These are phyloP conservation scores for Ricinus communis DNA, from an alignment of 345 rosid genomes.

Conservation along the genomic window DNA sequence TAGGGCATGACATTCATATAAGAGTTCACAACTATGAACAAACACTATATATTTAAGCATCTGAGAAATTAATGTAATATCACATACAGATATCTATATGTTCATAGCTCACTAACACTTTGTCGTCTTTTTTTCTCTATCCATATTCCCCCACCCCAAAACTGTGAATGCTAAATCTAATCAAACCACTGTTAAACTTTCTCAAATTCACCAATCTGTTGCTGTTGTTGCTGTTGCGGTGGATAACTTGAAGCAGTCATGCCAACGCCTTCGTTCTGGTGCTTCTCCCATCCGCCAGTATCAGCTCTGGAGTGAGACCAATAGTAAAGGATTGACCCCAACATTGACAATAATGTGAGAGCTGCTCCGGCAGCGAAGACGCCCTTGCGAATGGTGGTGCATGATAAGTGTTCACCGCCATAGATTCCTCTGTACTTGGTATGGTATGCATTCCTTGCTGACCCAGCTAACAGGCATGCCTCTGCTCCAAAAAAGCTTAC, in stretches of 20 bases:
- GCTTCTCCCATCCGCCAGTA: constrained; percentile 96
- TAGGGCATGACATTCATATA: not conserved
- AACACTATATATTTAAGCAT: not conserved
- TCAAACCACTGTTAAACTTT: constrained; percentile 38
- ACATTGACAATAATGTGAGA: constrained; percentile 66
- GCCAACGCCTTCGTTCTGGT: constrained; percentile 72
- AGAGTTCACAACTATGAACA: not conserved
- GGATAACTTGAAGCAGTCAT: constrained; percentile 48
- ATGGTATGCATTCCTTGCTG: constrained; percentile 83
- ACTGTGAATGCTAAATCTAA: constrained; percentile 9
- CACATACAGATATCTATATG: not conserved
- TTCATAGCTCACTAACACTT: not conserved
- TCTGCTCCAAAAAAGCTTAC: constrained; percentile 88
- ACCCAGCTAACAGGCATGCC: constrained; percentile 90
- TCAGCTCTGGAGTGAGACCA: constrained; percentile 86
- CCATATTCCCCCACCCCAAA: constrained; percentile 20
- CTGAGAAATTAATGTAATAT: not conserved
- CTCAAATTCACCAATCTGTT: constrained; percentile 36
- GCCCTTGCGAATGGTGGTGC: constrained; percentile 85
- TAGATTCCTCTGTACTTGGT: constrained; percentile 69
- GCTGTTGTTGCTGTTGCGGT: constrained; percentile 44
- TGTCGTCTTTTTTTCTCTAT: constrained; percentile 5
- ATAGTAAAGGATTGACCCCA: constrained; percentile 65
- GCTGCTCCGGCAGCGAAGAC: constrained; percentile 96
- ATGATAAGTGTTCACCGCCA: constrained; percentile 47